Evolutionary conservation across 2,329 filamentous ascomycete species (phyloP), one percentile per base, ranked within the genome.

Genomic region (Botryotinia narcissicola): DNA sequence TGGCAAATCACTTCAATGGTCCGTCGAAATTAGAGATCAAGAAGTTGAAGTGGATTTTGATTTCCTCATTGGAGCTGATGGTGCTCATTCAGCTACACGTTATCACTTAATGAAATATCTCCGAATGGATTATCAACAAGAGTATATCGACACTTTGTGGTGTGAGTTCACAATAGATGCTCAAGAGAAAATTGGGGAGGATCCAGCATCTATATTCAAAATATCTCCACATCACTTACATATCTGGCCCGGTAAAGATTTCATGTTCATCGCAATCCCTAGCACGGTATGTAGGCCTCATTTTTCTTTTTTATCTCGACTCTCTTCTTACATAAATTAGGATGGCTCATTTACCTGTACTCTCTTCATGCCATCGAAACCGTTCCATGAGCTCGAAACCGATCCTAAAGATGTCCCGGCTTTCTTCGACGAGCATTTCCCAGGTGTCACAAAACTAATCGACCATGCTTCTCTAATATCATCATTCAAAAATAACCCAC

Each of bases 261-360:
- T 96, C 79, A 98, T 99, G 97, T 99, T 99, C 83, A 99, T 99
- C 80, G 97, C 96, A 29, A 95, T 99, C 61, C 95, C 96, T 0
- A 91, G 88, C 70, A 76, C 73, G 46, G 76, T 78, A 73, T 35
- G 61, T 74, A 32, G 9, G 14, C 25, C n/a, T 40, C 37, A 14
- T 12, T n/a, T 18, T 18, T n/a, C 22, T 25, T 22, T 3, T n/a
- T 3, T 54, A 14, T 42, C 40, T 32, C 1, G 18, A 37, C 16
- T 40, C 40, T 18, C n/a, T 54, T 48, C 75, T 78, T 71, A 80
- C 51, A 48, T 57, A 18, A 60, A 0, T 87, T 86, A 93, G 82
- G 94, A 98, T 81, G 94, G 93, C 73, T 93, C 93, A 3, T 99
- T 99, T 81, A 98, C 95, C 0, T 97, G 94, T 82, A 99, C 97